phyloP scores from a whole-genome alignment of 768 basidiomycete genomes.

The Leucosporidium yakuticum region DNA sequence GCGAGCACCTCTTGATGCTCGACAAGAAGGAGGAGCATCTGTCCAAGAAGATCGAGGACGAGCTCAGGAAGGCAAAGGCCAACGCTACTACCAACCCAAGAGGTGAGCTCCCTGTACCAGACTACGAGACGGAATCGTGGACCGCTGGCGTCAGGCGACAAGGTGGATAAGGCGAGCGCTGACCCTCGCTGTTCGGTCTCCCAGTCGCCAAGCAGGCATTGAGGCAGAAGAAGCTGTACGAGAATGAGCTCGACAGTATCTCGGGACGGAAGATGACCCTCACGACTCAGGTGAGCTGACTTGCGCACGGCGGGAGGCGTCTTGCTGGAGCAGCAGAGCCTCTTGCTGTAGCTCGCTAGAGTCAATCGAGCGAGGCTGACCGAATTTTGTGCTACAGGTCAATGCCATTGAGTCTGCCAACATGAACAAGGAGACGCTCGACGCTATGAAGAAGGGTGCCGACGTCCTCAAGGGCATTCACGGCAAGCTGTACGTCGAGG shows the following conservation, averaged over 20 bases:
- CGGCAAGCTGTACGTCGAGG: constrained; percentile 66
- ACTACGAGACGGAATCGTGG: background rate
- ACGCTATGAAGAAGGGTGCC: constrained; percentile 91
- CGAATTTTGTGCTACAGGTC: constrained; percentile 48
- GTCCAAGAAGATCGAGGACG: constrained; percentile 94
- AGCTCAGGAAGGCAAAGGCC: constrained; percentile 78
- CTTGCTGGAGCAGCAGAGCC: too few species aligned
- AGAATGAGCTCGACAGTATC: constrained; percentile 77
- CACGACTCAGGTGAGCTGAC: constrained; percentile 63
- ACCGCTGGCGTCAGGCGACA: constrained; percentile 1
- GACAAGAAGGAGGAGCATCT: constrained; percentile 99
- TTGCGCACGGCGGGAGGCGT: background rate
- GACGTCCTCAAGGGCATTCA: constrained; percentile 86
- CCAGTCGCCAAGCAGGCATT: constrained; percentile 82
- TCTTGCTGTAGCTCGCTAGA: background rate
- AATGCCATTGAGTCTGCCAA: constrained; percentile 96
- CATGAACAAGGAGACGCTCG: constrained; percentile 94
- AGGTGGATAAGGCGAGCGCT: constrained; percentile 2
- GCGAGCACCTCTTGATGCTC: constrained; percentile 90
- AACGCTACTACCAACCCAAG: constrained; percentile 91
- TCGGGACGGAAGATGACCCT: constrained; percentile 80
- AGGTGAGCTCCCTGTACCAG: constrained; percentile 54
- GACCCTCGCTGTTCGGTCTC: background rate
- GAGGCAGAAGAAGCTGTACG: constrained; percentile 85
- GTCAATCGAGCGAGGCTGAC: background rate